Percentiles rank a stretch among this genome's conserved stretches.
These are phyloP conservation scores for Ascochyta lentis DNA, from an alignment of 2,329 filamentous ascomycete species.

Conservation along the genomic window DNA sequence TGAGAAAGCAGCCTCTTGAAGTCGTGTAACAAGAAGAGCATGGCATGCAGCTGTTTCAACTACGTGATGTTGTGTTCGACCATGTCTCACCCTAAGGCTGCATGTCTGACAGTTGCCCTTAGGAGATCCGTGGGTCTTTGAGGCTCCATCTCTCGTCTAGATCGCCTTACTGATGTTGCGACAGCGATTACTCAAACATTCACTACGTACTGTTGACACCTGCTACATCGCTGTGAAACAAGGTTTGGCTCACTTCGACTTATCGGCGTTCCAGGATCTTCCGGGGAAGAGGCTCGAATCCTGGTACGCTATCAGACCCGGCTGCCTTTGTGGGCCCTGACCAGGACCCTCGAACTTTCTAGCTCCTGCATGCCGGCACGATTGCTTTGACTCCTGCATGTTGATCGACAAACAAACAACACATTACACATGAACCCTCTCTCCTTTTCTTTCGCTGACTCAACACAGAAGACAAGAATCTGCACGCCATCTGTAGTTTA, in stretches of 20 bases:
- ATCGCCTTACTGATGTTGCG: neutral
- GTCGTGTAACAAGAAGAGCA: constrained; percentile 24
- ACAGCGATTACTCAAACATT: neutral
- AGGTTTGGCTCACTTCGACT: constrained; percentile 2
- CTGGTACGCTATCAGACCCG: constrained; percentile 11
- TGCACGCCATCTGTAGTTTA: neutral
- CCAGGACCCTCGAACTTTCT: constrained; percentile 4
- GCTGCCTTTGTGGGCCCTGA: constrained; percentile 16
- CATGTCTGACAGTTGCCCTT: constrained; percentile 10
- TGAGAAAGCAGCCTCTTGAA: constrained; percentile 21
- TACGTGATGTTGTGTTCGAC: constrained; percentile 26
- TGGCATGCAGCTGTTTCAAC: constrained; percentile 35
- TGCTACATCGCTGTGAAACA: constrained; percentile 4
- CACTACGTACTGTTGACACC: neutral
- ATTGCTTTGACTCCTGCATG: constrained; percentile 15
- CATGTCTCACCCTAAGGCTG: constrained; percentile 23
- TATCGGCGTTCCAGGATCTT: constrained; percentile 13
- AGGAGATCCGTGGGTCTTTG: neutral
- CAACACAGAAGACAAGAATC: neutral
- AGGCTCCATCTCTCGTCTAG: neutral
- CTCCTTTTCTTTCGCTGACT: constrained; percentile 6
- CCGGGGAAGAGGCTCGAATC: constrained; percentile 4
- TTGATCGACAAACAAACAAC: constrained; percentile 9
- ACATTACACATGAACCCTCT: constrained; percentile 3
- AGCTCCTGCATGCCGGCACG: constrained; percentile 8